phyloP scores from a whole-genome alignment of 805 yeast species.

The Lachancea meyersii region DNA sequence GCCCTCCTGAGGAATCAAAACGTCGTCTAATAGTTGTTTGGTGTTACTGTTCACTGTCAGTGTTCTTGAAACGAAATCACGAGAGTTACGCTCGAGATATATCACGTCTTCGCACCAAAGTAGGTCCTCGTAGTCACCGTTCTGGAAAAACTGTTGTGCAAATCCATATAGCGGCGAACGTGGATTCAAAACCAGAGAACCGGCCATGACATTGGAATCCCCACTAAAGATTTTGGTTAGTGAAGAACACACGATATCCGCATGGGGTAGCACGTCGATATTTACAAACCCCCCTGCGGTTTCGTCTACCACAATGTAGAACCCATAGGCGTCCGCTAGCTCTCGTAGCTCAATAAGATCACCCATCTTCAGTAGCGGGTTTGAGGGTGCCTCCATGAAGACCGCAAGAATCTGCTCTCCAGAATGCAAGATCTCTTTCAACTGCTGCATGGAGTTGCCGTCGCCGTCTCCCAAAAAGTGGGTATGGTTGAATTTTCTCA shows the following conservation, averaged over 20 bases:
- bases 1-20: slow-evolving; percentile 41
- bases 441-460: slow-evolving; percentile 49
- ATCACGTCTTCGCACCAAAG: slow-evolving; percentile 96
- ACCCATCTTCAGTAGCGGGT: slow-evolving; percentile 86
- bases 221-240: slow-evolving; percentile 91
- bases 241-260: slow-evolving; percentile 81
- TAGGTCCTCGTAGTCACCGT: slow-evolving; percentile 59
- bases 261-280: slow-evolving; percentile 69
- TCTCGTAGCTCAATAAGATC: slow-evolving; percentile 57
- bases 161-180: slow-evolving; percentile 43
- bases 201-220: slow-evolving; percentile 94
- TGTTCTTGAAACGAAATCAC: slow-evolving; percentile 73
- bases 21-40: slow-evolving; percentile 44
- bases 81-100: slow-evolving; percentile 83
- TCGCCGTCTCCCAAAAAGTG: slow-evolving; percentile 83
- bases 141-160: slow-evolving; percentile 35
- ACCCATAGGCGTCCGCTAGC: slow-evolving; percentile 62
- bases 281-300: slow-evolving; percentile 90
- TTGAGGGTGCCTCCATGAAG: slow-evolving; percentile 91
- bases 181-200: slow-evolving; percentile 77
- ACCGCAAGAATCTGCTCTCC: slow-evolving; percentile 70
- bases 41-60: slow-evolving; percentile 49
- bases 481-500: slow-evolving; percentile 88
- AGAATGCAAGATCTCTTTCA: slow-evolving; percentile 53
- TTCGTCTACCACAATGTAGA: slow-evolving; percentile 85